A percentile compares a stretch with the other conserved stretches of the same genome.
Conservation (phyloP, 1,284 basidiomycete species). For the Cystobasidium pallidum region DNA sequence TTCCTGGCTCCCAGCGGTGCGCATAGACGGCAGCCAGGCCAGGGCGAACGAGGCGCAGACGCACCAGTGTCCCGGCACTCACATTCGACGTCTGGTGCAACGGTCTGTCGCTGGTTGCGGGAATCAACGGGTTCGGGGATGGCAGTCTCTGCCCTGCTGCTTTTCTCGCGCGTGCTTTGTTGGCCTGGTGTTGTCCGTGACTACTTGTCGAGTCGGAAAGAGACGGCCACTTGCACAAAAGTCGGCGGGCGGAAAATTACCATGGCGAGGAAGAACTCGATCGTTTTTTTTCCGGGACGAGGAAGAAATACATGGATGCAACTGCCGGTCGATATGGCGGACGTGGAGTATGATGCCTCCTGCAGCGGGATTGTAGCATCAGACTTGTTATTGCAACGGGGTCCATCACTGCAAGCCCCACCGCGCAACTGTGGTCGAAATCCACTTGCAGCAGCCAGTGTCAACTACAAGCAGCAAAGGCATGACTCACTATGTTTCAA, state of each 20-base stretch:
- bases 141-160: too few relatives aligned
- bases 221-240: neutral
- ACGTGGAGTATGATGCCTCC: too few relatives aligned
- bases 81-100: slow-evolving; percentile 31
- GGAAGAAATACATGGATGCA: slow-evolving; percentile 12
- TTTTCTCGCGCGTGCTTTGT: too few relatives aligned
- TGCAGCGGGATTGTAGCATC: too few relatives aligned
- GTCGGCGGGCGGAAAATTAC: neutral
- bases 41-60: neutral
- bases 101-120: slow-evolving; percentile 4
- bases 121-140: too few relatives aligned
- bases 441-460: too few relatives aligned
- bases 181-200: too few relatives aligned
- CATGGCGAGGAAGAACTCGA: slow-evolving; percentile 2
- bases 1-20: neutral
- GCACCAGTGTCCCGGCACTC: neutral
- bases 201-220: slow-evolving; percentile 17
- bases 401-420: too few relatives aligned
- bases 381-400: too few relatives aligned
- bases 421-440: too few relatives aligned
- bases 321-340: neutral
- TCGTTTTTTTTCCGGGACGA: neutral
- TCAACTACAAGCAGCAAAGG: neutral
- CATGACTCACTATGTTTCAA: too few relatives aligned
- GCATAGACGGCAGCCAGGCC: too few relatives aligned